Percentiles rank a stretch among this genome's conserved stretches.
phyloP scores from a whole-genome alignment of 1,139 yeast species.

The Magnusiomyces suaveolens region DNA sequence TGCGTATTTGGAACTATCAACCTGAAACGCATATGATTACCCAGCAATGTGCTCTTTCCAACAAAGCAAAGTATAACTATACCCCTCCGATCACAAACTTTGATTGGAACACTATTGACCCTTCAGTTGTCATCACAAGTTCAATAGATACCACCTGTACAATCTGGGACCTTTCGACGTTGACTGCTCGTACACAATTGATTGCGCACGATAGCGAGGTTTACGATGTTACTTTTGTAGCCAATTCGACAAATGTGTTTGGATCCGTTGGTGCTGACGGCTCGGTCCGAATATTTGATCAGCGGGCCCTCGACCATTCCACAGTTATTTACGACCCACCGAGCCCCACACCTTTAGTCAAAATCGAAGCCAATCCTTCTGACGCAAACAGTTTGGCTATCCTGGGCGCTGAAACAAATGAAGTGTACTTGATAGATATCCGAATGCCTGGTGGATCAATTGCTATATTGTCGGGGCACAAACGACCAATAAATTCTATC shows the following conservation, averaged over 20 bases:
- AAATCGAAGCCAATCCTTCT: conserved; percentile 67
- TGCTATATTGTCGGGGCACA: conserved; percentile 58
- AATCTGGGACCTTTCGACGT: conserved; percentile 75
- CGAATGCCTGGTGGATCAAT: conserved; percentile 83
- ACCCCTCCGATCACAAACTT: conserved; percentile 68
- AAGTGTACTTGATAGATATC: conserved; percentile 66
- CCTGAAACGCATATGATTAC: conserved; percentile 33
- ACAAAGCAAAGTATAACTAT: conserved; percentile 32
- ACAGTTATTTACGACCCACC: conserved; percentile 81
- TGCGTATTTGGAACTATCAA: conserved; percentile 53
- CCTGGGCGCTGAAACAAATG: conserved; percentile 59
- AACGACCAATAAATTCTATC: conserved; percentile 57
- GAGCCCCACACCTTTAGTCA: conserved; percentile 53
- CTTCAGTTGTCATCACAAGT: conserved; percentile 66
- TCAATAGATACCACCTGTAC: conserved; percentile 96
- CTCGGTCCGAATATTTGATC: conserved; percentile 81
- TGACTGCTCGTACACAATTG: conserved; percentile 81
- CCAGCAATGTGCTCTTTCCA: conserved; percentile 36
- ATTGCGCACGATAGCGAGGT: conserved; percentile 97
- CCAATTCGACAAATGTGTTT: conserved; percentile 67
- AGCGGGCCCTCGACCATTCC: conserved; percentile 82
- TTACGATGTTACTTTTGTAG: conserved; percentile 78
- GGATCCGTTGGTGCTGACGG: conserved; percentile 96
- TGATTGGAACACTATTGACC: conserved; percentile 79
- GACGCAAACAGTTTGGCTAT: conserved; percentile 80